Conservation (phyloP, 192 early-diverging fungal species). For the Coemansia sp. region DNA sequence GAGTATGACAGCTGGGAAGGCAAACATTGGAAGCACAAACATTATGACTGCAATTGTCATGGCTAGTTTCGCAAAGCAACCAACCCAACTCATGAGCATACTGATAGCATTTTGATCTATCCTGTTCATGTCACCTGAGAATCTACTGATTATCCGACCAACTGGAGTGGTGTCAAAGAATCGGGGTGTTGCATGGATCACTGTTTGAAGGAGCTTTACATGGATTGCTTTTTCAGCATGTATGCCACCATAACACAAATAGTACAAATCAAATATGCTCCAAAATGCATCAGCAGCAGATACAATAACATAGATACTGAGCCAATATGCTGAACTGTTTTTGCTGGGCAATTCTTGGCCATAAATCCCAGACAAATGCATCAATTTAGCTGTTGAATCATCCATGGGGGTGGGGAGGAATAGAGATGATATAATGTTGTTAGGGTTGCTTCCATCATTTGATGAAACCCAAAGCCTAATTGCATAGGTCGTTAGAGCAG, state of each 20-base stretch:
- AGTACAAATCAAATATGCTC: conserved; percentile 41
- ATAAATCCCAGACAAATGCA: conserved; percentile 10
- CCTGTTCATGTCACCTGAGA: conserved; percentile 78
- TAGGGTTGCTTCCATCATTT: not conserved
- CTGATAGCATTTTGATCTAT: conserved; percentile 66
- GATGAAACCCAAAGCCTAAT: conserved; percentile 59
- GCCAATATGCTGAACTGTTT: conserved; percentile 56
- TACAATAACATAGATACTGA: conserved; percentile 63
- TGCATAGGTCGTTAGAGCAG: conserved; percentile 60
- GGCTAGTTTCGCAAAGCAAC: conserved; percentile 53
- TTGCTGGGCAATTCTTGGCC: not conserved
- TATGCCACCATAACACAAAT: conserved; percentile 56
- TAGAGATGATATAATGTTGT: conserved; percentile 54
- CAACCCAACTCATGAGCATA: conserved; percentile 54
- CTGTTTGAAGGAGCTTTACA: conserved; percentile 54
- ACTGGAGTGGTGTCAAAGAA: conserved; percentile 90
- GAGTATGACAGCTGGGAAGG: conserved; percentile 63
- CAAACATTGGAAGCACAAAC: conserved; percentile 66
- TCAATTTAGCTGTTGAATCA: not conserved
- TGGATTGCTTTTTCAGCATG: conserved; percentile 62
- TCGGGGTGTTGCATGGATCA: conserved; percentile 68
- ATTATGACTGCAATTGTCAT: conserved; percentile 60
- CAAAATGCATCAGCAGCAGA: conserved; percentile 47
- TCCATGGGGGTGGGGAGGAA: not conserved
- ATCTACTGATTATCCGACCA: too few relatives aligned